Conservation (phyloP, 345 rosid genomes). For the Gossypium ekmanianum region DNA sequence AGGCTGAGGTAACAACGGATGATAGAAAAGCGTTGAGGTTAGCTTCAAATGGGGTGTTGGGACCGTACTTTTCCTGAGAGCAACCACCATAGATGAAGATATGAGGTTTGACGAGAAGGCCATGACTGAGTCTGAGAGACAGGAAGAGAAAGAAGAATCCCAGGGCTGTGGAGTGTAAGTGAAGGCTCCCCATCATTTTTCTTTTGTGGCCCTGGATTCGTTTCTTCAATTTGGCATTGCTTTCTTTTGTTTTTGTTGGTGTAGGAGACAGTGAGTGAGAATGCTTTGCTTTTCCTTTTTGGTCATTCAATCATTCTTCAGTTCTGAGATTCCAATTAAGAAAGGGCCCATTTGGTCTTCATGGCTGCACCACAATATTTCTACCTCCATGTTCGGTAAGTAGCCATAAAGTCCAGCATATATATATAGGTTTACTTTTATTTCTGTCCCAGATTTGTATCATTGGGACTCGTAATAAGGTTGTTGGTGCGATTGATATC, state of each 20-base stretch:
- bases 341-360: constrained; percentile 22
- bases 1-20: constrained; percentile 61
- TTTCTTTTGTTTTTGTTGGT: constrained; percentile 15
- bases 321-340: not conserved
- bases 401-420: not conserved
- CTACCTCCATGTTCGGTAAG: not conserved
- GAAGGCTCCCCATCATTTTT: constrained; percentile 34
- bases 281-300: constrained; percentile 24
- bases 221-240: constrained; percentile 2
- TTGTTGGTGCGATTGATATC: too few species aligned
- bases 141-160: constrained; percentile 19
- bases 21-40: constrained; percentile 57
- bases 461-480: too few species aligned
- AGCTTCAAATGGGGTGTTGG: constrained; percentile 55
- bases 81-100: constrained; percentile 72
- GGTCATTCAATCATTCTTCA: constrained; percentile 7
- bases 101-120: constrained; percentile 33
- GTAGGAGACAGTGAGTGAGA: constrained; percentile 14
- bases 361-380: not conserved
- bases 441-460: not conserved
- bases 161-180: constrained; percentile 20
- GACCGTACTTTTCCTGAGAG: constrained; percentile 61
- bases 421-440: not conserved
- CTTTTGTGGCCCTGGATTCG: not conserved
- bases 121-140: constrained; percentile 13